These are phyloP conservation scores for Arthrobotrys sphaeroides DNA, from an alignment of 2,329 filamentous ascomycete species.

Conservation along the genomic window DNA sequence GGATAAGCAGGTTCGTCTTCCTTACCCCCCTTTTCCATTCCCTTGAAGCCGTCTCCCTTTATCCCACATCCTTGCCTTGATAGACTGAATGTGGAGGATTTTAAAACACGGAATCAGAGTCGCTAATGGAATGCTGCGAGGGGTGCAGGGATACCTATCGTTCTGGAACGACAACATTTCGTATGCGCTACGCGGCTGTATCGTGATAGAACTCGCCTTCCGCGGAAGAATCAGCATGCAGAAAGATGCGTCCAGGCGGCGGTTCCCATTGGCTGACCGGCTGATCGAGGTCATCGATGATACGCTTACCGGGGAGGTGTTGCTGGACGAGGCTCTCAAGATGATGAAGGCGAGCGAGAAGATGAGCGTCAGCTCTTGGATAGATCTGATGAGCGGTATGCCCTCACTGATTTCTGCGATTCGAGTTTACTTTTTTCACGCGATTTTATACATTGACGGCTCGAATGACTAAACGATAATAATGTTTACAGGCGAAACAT, in stretches of 20 bases:
- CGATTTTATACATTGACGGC: neutral
- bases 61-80: neutral
- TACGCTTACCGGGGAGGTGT: constrained; percentile 92
- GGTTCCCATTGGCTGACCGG: constrained; percentile 90
- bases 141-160: constrained; percentile 84
- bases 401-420: constrained; percentile 31
- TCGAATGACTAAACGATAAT: neutral
- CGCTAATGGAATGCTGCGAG: constrained; percentile 6
- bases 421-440: no score
- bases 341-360: constrained; percentile 99
- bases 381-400: constrained; percentile 96
- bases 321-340: constrained; percentile 96
- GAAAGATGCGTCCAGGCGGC: constrained; percentile 88
- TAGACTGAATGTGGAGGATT: neutral
- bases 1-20: constrained; percentile 86
- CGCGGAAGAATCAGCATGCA: constrained; percentile 98
- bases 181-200: constrained; percentile 95
- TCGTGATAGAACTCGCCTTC: constrained; percentile 96
- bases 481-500: constrained; percentile 82
- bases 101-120: neutral
- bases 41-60: no score
- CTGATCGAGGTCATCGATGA: constrained; percentile 98
- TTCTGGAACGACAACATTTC: constrained; percentile 99
- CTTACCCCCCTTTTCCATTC: neutral
- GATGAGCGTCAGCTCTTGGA: constrained; percentile 99